Evolutionary conservation across 371 early-diverging fungal species (phyloP).

Genomic region (Mucor plumbeus): DNA sequence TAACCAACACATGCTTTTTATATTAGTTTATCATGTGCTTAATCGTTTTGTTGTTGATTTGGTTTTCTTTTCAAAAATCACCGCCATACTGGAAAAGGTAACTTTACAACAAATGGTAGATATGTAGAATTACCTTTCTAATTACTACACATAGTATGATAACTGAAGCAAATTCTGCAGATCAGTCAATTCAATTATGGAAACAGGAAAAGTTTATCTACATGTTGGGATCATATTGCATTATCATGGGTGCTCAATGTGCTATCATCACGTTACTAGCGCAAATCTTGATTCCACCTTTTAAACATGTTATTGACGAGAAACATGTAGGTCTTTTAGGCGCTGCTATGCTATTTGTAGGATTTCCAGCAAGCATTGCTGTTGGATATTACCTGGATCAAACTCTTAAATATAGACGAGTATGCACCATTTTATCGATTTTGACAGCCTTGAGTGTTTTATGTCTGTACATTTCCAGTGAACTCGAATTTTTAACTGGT

Average conservation of each 20-base stretch:
- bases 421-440: constrained; percentile 37
- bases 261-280: constrained; percentile 55
- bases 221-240: constrained; percentile 48
- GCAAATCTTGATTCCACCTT: constrained; percentile 54
- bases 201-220: constrained; percentile 33
- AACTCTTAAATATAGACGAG: constrained; percentile 39
- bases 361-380: constrained; percentile 48
- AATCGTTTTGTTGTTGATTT: constrained; percentile 28
- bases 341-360: constrained; percentile 46
- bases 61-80: constrained; percentile 28
- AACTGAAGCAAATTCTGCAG: constrained; percentile 25
- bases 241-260: constrained; percentile 57
- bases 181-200: constrained; percentile 31
- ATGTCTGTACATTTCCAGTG: constrained; percentile 36
- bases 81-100: constrained; percentile 35
- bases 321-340: constrained; percentile 49
- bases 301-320: constrained; percentile 36
- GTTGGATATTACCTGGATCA: constrained; percentile 52
- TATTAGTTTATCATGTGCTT: constrained; percentile 31
- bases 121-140: neutral
- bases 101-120: neutral
- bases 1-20: neutral
- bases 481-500: constrained; percentile 27
- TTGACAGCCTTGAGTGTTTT: constrained; percentile 33
- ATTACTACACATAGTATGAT: constrained; percentile 11